Base-by-base conservation (phyloP, 2,329 filamentous ascomycete genomes). In the Pseudopyrenochaeta lycopersici region DNA sequence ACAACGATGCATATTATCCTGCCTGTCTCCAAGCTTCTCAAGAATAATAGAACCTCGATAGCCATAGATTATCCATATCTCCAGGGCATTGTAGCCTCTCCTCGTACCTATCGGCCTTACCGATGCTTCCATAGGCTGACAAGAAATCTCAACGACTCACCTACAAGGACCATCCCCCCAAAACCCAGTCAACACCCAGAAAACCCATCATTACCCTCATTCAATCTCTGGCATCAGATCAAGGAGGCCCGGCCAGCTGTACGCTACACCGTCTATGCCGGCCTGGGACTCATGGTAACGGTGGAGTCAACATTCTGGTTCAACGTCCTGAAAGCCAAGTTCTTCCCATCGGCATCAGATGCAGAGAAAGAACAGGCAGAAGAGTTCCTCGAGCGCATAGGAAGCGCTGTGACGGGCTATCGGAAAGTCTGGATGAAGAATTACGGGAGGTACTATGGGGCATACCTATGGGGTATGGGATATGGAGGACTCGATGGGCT, bases 301-400 rank as follows among this genome's bases (percentile, higher is more conserved):
- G 63, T 54, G 5, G 70, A 73, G 48, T 55, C 66, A 1, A 66
- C 63, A 1, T 72, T 73, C 40, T 72, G 71, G 71, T 48, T 55
- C 12, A 64, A 66, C 7, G 54, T 71, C 12, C 48, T 70, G 10
- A 60, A 60, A 31, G 62, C 66, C 10, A 69, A 67, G 36, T 72
- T 60, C 46, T 70, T 72, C n/a, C 61, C 63, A 1, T 52, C 62
- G 4, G 30, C 42, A 4, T 30, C 33, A 9, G 56, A 49, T 12
- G 58, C 62, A 7, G 63, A 63, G 1, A 49, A 56, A n/a, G 46
- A 56, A 23, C 53, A 57, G 21, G 49, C 57, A 9, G 63, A 61
- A 15, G 55, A 54, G 11, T 42, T 69, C 1, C 35, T 67, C n/a
- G 15, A 42, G 2, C 46, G 54, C 2, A 4, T 67, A 0, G 18